phyloP scores from a whole-genome alignment of 768 basidiomycete species.

The Panaeolus cyanescens region DNA sequence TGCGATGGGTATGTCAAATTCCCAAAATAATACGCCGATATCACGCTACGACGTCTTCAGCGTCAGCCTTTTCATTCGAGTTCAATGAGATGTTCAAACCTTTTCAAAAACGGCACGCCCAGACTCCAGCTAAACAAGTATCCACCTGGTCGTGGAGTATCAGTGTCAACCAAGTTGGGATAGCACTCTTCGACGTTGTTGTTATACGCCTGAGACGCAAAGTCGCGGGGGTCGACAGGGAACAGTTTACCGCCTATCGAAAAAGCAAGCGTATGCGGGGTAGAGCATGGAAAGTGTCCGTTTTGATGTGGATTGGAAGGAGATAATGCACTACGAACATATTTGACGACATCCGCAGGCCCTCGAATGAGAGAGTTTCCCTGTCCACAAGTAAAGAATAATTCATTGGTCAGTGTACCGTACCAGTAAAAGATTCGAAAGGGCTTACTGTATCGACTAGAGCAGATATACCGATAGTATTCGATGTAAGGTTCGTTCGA shows the following conservation, averaged over 20 bases:
- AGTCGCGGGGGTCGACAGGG: slow-evolving; percentile 77
- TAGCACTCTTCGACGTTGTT: slow-evolving; percentile 45
- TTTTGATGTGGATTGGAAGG: neutral
- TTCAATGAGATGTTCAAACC: slow-evolving; percentile 40
- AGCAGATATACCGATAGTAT: slow-evolving; percentile 57
- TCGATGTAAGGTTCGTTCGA: slow-evolving; percentile 49
- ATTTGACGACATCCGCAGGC: slow-evolving; percentile 60
- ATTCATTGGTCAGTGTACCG: no score
- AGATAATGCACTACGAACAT: slow-evolving; percentile 47
- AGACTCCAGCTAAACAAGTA: slow-evolving; percentile 80
- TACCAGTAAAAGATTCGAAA: neutral
- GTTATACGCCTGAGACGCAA: slow-evolving; percentile 44
- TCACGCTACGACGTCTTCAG: slow-evolving; percentile 41
- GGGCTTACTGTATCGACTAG: slow-evolving; percentile 68
- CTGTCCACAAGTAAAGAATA: slow-evolving; percentile 28
- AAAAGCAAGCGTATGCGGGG: slow-evolving; percentile 66
- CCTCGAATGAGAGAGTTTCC: slow-evolving; percentile 81
- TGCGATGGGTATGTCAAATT: slow-evolving; percentile 67
- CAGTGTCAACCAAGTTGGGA: slow-evolving; percentile 61
- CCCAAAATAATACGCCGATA: slow-evolving; percentile 73
- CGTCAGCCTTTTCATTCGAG: neutral
- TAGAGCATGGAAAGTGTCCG: slow-evolving; percentile 53
- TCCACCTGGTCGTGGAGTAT: slow-evolving; percentile 56
- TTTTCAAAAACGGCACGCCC: slow-evolving; percentile 75
- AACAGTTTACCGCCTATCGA: slow-evolving; percentile 69